Base-by-base conservation (phyloP, 2,329 filamentous ascomycete species). In the Colletotrichum tabaci region DNA sequence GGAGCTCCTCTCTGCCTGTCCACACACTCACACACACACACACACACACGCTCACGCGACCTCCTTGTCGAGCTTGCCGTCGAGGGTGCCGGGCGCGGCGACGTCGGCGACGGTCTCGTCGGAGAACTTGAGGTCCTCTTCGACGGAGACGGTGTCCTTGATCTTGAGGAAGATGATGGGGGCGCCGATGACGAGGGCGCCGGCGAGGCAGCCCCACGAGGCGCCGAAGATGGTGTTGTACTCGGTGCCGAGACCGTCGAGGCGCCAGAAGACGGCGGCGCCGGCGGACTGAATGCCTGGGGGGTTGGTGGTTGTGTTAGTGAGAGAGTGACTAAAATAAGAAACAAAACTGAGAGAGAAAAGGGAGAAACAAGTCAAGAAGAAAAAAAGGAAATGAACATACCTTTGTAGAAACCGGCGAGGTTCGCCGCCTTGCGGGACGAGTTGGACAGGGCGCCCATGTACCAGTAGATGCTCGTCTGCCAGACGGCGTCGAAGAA, bases 391-490 rank as follows among this genome's bases (percentile, higher is more conserved):
- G 1, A 15, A 7, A 2, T 18, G 8, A 78, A 79, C 23, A 73
- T 35, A 74, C 85, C 79, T 74, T 96, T 96, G 88, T 96, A 96
- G 86, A 93, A 95, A 74, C 94, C 95, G 52, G 94, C 93, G 78
- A 96, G 93, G 86, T 98, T 98, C 84, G 96, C 95, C 38, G 96
- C 89, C 82, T 95, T 96, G 81, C 95, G 94, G 72, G 93, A 91
- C 74, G 96, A 97, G 89, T 98, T 98, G 79, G 94, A 95, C 53
- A 98, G 87, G 9, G 95, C 90, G 61, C 96, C 96, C 93, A 98
- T 98, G 85, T 93, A 95, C 95, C 95, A 98, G 87, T 98, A 98
- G 61, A 95, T 91, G 77, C 87, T 91, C 0, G 94, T 96, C 85
- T 98, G 96, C 92, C 94, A 98, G 66, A 91, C 89, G 53, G 95